Conservation (phyloP, 202 grass and related monocot species). For the Cymbopogon flexuosus region DNA sequence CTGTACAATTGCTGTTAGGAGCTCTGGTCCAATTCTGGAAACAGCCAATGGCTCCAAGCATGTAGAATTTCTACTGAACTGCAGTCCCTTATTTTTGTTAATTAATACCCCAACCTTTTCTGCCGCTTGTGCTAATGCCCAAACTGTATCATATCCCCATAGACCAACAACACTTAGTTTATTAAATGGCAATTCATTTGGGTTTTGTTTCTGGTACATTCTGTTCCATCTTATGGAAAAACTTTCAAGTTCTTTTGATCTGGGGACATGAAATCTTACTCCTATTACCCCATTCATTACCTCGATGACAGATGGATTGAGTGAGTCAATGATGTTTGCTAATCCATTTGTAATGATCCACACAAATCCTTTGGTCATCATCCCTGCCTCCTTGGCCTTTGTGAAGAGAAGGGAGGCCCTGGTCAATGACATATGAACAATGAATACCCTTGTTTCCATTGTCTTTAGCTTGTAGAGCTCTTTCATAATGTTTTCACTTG, state of each 20-base stretch:
- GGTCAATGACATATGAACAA: constrained; percentile 34
- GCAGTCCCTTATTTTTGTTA: background rate
- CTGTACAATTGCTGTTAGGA: constrained; percentile 25
- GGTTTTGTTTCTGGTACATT: constrained; percentile 18
- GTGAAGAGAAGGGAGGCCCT: constrained; percentile 33
- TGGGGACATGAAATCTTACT: constrained; percentile 28
- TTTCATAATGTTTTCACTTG: constrained; percentile 25
- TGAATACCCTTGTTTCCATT: constrained; percentile 48
- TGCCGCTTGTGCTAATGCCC: constrained; percentile 39
- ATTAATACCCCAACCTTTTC: background rate
- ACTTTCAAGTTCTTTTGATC: constrained; percentile 21
- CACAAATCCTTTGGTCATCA: constrained; percentile 51
- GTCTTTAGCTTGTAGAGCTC: constrained; percentile 50
- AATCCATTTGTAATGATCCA: constrained; percentile 51
- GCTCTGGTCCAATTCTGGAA: constrained; percentile 17
- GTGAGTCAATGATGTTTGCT: constrained; percentile 24
- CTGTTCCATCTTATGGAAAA: constrained; percentile 36
- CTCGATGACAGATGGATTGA: background rate
- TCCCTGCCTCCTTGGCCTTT: constrained; percentile 33
- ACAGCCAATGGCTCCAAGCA: background rate
- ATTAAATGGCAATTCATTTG: background rate
- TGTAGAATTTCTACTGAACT: background rate
- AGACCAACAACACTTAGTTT: constrained; percentile 31
- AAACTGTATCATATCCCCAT: constrained; percentile 46
- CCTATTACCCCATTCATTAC: constrained; percentile 43